Base-by-base conservation (phyloP, 805 yeast species). In the Alloascoidea africana region DNA sequence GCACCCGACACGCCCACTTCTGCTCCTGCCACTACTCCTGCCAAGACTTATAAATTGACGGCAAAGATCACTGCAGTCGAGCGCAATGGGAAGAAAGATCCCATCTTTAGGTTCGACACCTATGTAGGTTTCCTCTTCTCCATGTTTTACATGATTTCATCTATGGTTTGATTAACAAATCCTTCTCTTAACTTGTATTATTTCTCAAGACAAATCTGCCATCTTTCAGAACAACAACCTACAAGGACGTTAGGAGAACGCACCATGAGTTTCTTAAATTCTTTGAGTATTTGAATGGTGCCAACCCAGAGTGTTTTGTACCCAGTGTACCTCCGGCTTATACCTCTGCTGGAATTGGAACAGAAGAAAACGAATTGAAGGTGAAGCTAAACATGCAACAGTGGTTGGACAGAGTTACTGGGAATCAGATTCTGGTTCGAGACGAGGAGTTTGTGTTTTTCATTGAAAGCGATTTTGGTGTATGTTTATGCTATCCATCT, bases 361-460 rank as follows among this genome's bases (percentile, higher is more conserved):
- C 87, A 34, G 80, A 80, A 18, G 96, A 89, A 44, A 94, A 84
- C 49, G 66, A 65, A 36, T 61, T 62, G 38, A 71, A 73, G 39
- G 62, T 84, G 32, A 58, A 66, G 36, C 46, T 47, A 13, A 68
- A 70, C 36, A 67, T 87, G 59, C 97, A 89, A 55, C 70, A 65
- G 43, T 91, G 98, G 98, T 77, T 91, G 46, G 71, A 77, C 48
- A 62, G 94, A 36, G 63, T 91, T 5, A 60, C 78, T 3, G 41
- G 57, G 2, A 85, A 84, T 50, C 94, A 95, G 5, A 68, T 89
- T n/a, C 58, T 91, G 36, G 68, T 83, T 8, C 66, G 86, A 14
- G 93, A 85, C 54, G 94, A 85, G 47, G 98, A 91, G 54, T 70
- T 91, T 52, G 77, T 83, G 2, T 74, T 75, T 48, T 89, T 91